A percentile compares a stretch with the other conserved stretches of the same genome.
phyloP scores from a whole-genome alignment of 2,329 filamentous ascomycete genomes.

The Ophiostoma sp. region DNA sequence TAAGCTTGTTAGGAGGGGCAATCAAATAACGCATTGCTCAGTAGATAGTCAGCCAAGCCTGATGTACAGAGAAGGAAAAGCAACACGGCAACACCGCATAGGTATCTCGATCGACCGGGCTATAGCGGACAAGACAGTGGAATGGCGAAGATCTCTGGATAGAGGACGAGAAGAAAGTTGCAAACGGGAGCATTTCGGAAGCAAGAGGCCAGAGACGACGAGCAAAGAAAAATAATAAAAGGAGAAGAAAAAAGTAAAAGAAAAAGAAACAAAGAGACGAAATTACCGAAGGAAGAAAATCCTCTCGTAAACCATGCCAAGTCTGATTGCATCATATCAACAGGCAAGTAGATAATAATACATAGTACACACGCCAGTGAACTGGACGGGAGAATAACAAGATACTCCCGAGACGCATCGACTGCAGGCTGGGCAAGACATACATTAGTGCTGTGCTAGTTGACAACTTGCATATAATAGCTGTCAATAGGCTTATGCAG shows the following conservation, averaged over 20 bases:
- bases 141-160: neutral
- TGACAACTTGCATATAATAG: too few relatives aligned
- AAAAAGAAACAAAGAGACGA: neutral
- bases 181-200: neutral
- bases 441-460: neutral
- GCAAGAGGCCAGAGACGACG: neutral
- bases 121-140: neutral
- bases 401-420: too few relatives aligned
- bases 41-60: neutral
- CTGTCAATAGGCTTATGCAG: neutral
- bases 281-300: neutral
- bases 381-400: too few relatives aligned
- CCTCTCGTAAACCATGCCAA: too few relatives aligned
- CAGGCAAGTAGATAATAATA: too few relatives aligned
- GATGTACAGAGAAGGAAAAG: neutral
- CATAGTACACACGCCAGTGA: too few relatives aligned
- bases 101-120: neutral
- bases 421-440: neutral
- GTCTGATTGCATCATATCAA: neutral
- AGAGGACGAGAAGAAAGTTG: neutral
- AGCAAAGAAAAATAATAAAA: neutral
- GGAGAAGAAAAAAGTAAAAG: neutral
- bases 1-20: neutral
- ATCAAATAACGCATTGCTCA: neutral
- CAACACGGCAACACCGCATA: neutral